These are phyloP conservation scores for Colletotrichum sp. DNA, from an alignment of 2,329 filamentous ascomycete species.

Conservation along the genomic window DNA sequence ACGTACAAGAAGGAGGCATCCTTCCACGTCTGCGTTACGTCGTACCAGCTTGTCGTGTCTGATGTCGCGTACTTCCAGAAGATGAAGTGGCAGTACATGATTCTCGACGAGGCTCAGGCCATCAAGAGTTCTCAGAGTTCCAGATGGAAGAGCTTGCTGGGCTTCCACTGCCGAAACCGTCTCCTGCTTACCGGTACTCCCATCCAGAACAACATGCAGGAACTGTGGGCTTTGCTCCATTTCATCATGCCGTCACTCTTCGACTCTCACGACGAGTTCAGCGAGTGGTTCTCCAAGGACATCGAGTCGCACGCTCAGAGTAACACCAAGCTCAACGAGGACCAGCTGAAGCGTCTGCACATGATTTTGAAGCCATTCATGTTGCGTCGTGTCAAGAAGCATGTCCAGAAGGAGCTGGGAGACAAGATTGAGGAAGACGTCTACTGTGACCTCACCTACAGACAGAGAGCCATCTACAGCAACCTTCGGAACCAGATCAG, in stretches of 20 bases:
- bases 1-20: conserved; percentile 93
- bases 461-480: conserved; percentile 91
- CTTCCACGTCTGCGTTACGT: conserved; percentile 96
- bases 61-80: conserved; percentile 99
- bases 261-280: conserved; percentile 91
- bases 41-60: conserved; percentile 95
- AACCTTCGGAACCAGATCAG: conserved; percentile 97
- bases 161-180: conserved; percentile 94
- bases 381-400: conserved; percentile 99
- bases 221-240: conserved; percentile 95
- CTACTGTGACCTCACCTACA: conserved; percentile 95
- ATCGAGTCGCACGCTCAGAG: conserved; percentile 98
- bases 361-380: conserved; percentile 99
- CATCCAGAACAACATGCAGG: conserved; percentile 99
- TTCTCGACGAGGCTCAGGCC: conserved; percentile 96
- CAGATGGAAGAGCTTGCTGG: conserved; percentile 93
- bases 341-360: conserved; percentile 93
- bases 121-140: conserved; percentile 98
- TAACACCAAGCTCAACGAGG: conserved; percentile 99
- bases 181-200: conserved; percentile 94
- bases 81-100: conserved; percentile 99
- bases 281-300: conserved; percentile 93
- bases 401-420: conserved; percentile 97
- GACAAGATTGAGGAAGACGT: conserved; percentile 98
- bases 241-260: conserved; percentile 99